Evolutionary conservation across 139 green algal species (phyloP).

Genomic region (Tetradesmus lagerheimii): DNA sequence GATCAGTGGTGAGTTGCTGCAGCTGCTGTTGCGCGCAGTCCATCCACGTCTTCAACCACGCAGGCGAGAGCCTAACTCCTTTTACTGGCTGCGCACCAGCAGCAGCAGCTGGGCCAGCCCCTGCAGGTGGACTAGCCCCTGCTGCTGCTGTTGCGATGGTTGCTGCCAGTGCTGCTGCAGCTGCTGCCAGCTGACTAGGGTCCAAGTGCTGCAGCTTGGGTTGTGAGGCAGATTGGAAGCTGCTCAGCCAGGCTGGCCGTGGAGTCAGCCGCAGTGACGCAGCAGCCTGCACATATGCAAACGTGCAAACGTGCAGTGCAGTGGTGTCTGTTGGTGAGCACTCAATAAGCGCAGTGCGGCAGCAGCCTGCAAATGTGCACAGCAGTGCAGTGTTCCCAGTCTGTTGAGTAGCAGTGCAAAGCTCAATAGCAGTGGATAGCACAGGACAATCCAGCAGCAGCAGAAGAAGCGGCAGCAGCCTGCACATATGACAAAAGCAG

Average conservation of each 20-base stretch:
- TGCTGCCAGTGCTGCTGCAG: constrained; percentile 24
- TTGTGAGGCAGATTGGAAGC: constrained; percentile 14
- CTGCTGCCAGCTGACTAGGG: constrained; percentile 6
- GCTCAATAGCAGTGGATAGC: too few species aligned
- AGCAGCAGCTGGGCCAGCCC: neutral
- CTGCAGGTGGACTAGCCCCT: neutral
- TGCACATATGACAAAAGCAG: too few species aligned
- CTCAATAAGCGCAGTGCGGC: neutral
- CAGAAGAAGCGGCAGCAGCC: too few species aligned
- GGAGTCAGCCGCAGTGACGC: constrained; percentile 1
- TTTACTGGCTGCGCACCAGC: neutral
- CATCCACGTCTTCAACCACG: constrained; percentile 24
- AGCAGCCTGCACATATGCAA: constrained; percentile 42
- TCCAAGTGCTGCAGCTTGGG: constrained; percentile 15
- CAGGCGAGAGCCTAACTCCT: neutral
- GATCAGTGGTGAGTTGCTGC: neutral
- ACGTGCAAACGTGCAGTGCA: too few species aligned
- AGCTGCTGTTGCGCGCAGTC: constrained; percentile 21
- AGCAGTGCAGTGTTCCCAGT: too few species aligned
- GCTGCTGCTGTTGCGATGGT: neutral
- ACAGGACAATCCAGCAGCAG: too few species aligned
- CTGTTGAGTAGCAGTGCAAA: too few species aligned
- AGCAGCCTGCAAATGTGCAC: neutral
- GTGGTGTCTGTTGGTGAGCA: too few species aligned
- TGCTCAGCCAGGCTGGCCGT: constrained; percentile 18